Percentiles rank a stretch among this genome's conserved stretches.
Evolutionary conservation across 768 basidiomycete genomes (phyloP).

Genomic region (Rhodotorula toruloides): DNA sequence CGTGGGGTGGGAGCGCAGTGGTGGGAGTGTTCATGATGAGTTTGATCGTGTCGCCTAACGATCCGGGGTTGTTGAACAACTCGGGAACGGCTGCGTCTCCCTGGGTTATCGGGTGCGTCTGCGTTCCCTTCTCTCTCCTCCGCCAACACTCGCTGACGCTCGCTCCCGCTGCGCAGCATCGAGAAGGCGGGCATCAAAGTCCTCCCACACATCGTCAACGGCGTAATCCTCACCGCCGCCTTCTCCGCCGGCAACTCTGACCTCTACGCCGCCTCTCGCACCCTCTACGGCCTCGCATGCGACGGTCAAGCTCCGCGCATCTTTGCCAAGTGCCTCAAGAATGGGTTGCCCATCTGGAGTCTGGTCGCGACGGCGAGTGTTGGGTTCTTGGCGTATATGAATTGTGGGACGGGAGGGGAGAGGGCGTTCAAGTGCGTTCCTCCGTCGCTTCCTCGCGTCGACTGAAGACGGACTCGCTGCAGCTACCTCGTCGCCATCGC

Average conservation of each 20-base stretch:
- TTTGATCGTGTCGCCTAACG: conserved; percentile 70
- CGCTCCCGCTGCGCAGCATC: no score
- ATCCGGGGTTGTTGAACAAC: conserved; percentile 56
- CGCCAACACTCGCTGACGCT: no score
- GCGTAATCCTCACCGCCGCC: conserved; percentile 68
- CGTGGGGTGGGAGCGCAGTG: conserved; percentile 1
- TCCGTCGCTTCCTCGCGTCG: background rate
- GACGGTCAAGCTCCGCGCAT: conserved; percentile 75
- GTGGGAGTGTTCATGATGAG: conserved; percentile 54
- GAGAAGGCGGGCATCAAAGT: conserved; percentile 70
- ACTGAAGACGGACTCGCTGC: conserved; percentile 2
- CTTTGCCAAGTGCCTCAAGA: conserved; percentile 58
- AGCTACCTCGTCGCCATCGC: no score
- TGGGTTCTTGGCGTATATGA: conserved; percentile 64
- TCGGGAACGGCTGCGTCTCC: conserved; percentile 44
- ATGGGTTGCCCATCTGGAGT: conserved; percentile 70
- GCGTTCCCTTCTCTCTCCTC: no score
- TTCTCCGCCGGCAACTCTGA: conserved; percentile 59
- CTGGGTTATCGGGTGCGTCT: conserved; percentile 68
- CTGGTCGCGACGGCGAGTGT: conserved; percentile 68
- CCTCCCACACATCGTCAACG: conserved; percentile 64
- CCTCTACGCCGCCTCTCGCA: conserved; percentile 73
- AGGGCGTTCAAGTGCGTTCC: conserved; percentile 23
- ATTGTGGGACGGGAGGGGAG: conserved; percentile 50
- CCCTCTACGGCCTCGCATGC: conserved; percentile 75